Evolutionary conservation across 2,329 filamentous ascomycete genomes (phyloP).

Genomic region (Pseudogymnoascus sp.): DNA sequence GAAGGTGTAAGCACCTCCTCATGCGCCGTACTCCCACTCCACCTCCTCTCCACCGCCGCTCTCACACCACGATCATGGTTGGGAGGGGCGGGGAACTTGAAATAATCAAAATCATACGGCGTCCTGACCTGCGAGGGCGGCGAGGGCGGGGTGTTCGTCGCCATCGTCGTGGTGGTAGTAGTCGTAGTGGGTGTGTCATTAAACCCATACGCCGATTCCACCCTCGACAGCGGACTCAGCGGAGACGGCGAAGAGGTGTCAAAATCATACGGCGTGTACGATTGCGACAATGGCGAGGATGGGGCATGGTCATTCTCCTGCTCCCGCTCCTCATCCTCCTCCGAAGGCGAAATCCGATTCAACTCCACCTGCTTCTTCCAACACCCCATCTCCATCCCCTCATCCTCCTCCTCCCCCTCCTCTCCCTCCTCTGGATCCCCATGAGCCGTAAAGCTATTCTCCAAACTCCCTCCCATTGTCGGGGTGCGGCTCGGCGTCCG

Average conservation of each 20-base stretch:
- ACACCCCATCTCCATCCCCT: neutral
- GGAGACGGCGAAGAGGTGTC: no score
- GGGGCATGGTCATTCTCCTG: neutral
- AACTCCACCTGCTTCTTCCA: neutral
- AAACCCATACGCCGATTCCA: no score
- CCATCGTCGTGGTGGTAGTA: no score
- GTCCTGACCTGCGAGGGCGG: neutral
- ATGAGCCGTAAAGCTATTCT: constrained; percentile 15
- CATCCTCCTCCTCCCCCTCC: neutral
- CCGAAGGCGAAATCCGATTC: neutral
- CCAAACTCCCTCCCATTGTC: constrained; percentile 21
- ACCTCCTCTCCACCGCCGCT: no score
- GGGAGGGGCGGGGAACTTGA: neutral
- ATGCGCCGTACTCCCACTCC: neutral
- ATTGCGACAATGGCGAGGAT: neutral
- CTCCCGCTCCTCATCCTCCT: no score
- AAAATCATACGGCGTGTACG: neutral
- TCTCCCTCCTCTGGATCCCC: neutral
- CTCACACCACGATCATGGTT: no score
- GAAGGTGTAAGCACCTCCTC: neutral
- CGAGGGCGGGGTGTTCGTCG: neutral
- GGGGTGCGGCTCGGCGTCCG: constrained; percentile 33
- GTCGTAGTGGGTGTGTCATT: no score
- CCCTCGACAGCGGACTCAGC: no score
- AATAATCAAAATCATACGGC: neutral